Base-by-base conservation (phyloP, 2,329 filamentous ascomycete species). In the Hypoxylon sp. region DNA sequence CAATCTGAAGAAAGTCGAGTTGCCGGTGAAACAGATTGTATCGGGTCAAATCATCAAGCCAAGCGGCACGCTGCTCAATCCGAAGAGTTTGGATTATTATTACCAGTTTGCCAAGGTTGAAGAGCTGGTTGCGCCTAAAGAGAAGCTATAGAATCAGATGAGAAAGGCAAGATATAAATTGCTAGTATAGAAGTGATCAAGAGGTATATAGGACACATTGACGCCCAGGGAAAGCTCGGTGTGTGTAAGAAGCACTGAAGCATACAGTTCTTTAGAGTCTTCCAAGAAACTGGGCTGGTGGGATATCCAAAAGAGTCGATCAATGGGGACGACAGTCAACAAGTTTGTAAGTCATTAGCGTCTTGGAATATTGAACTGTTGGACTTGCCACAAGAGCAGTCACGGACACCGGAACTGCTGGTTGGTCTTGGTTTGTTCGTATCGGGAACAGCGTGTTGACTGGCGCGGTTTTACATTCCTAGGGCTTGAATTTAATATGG, bases 11-110 rank as follows among this genome's bases (percentile, higher is more conserved):
- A 96, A 96, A 78, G 92, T 96, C 3, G 92, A 96, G 76, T 73
- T 96, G 55, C 92, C 92, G 0, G 90, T 96, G 29, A 96, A 96
- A 80, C 90, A 92, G 74, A 96, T 96, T 68, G 89, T 96, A 0
- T 93, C 87, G 0, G 92, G 92, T 0, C 88, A 89, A 71, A 86
- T 81, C 23, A 87, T 96, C 74, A 93, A 91, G 78, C 87, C 91
- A 0, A 92, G 90, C 51, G 91, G 91, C 1, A 95, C 92, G 3
- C 78, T 96, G 73, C 79, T 91, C 56, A 96, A 96, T 73, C 92
- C 92, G 0, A 80, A 90, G 73, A 91, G 90, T 68, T 78, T 96
- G 63, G 84, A 93, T 30, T 95, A 85, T 74, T 96, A 93, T 74
- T 94, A 96, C 71, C 89, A 88, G 74, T 96, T 95, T 78, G 90